phyloP scores from a whole-genome alignment of 495 filamentous ascomycete species.

The Penicillium ucsense region DNA sequence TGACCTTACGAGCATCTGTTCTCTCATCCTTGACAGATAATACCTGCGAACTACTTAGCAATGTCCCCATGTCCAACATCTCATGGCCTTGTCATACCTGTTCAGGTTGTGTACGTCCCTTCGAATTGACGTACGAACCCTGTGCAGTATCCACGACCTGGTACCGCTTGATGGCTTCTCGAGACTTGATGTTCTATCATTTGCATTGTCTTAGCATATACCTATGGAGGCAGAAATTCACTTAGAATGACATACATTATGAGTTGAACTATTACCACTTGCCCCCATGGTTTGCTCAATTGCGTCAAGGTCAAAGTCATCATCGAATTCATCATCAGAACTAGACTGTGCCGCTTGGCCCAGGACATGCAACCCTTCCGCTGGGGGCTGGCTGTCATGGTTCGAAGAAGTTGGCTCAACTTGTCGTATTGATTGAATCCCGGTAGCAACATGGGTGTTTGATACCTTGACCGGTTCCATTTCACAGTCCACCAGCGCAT shows the following conservation, averaged over 20 bases:
- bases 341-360: slow-evolving; percentile 5
- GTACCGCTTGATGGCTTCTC: slow-evolving; percentile 73
- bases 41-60: slow-evolving; percentile 44
- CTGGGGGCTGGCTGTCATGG: not conserved
- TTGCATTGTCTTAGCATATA: slow-evolving; percentile 34
- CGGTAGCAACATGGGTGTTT: not conserved
- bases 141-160: slow-evolving; percentile 62
- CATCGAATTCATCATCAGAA: slow-evolving; percentile 37
- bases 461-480: slow-evolving; percentile 34
- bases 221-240: slow-evolving; percentile 16
- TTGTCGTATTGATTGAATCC: slow-evolving; percentile 1
- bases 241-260: slow-evolving; percentile 37
- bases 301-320: slow-evolving; percentile 35
- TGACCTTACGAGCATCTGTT: slow-evolving; percentile 49
- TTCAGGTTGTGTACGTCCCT: slow-evolving; percentile 52
- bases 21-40: slow-evolving; percentile 67
- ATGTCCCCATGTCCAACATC: not conserved
- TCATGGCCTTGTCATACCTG: slow-evolving; percentile 45
- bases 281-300: slow-evolving; percentile 35
- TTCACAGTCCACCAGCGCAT: slow-evolving; percentile 32
- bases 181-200: slow-evolving; percentile 43
- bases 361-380: not conserved
- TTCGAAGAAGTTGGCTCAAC: not conserved
- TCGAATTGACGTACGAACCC: slow-evolving; percentile 50
- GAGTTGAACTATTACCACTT: slow-evolving; percentile 20